Percentiles rank a stretch among this genome's conserved stretches.
phyloP scores from a whole-genome alignment of 768 basidiomycete species.

The Lyophyllum semitale region DNA sequence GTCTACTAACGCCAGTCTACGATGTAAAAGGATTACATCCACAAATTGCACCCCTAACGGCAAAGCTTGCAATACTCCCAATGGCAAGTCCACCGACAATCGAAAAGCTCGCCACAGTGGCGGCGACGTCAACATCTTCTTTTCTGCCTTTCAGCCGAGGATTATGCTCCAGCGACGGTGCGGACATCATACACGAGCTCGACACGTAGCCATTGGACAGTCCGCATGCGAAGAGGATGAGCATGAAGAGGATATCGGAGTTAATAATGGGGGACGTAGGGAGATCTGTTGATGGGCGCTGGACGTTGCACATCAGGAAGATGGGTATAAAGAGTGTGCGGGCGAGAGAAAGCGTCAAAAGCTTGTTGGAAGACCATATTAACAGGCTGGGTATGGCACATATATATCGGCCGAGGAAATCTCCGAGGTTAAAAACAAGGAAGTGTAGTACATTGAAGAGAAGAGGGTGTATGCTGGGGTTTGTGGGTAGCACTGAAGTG shows the following conservation, averaged over 20 bases:
- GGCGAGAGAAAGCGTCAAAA: slow-evolving; percentile 63
- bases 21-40: slow-evolving; percentile 69
- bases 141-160: slow-evolving; percentile 63
- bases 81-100: slow-evolving; percentile 72
- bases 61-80: slow-evolving; percentile 84
- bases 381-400: slow-evolving; percentile 67
- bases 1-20: neutral
- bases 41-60: slow-evolving; percentile 68
- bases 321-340: slow-evolving; percentile 85
- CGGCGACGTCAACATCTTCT: slow-evolving; percentile 85
- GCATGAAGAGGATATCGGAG: slow-evolving; percentile 78
- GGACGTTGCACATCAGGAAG: slow-evolving; percentile 88
- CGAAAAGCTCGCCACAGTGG: slow-evolving; percentile 78
- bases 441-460: slow-evolving; percentile 82
- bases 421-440: slow-evolving; percentile 72
- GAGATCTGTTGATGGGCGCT: slow-evolving; percentile 39
- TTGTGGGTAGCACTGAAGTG: slow-evolving; percentile 68
- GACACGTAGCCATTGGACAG: slow-evolving; percentile 80
- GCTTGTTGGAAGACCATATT: slow-evolving; percentile 67
- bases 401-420: slow-evolving; percentile 67
- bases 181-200: slow-evolving; percentile 80
- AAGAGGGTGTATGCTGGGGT: slow-evolving; percentile 70
- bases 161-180: slow-evolving; percentile 81
- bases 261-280: slow-evolving; percentile 55
- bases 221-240: slow-evolving; percentile 74